A percentile compares a stretch with the other conserved stretches of the same genome.
These are phyloP conservation scores for Pueraria montana DNA, from an alignment of 306 rosid genomes.

Conservation along the genomic window DNA sequence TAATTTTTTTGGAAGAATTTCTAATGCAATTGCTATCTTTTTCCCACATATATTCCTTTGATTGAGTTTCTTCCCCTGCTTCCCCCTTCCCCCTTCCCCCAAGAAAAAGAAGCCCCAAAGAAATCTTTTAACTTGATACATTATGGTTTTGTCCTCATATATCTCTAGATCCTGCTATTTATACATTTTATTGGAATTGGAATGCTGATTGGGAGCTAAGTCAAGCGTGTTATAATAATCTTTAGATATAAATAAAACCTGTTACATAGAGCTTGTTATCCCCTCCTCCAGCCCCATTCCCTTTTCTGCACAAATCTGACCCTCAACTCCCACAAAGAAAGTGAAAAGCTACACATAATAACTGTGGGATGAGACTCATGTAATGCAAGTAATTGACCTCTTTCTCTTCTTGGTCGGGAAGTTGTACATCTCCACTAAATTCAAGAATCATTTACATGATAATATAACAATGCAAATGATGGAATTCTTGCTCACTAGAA, in stretches of 20 bases:
- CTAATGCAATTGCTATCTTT: constrained; percentile 8
- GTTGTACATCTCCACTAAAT: constrained; percentile 33
- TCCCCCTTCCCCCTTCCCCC: neutral
- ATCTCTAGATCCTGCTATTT: neutral
- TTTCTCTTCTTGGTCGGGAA: constrained; percentile 1
- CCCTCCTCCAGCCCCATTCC: neutral
- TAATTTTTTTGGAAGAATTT: constrained; percentile 4
- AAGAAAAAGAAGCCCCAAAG: no score
- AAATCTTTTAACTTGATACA: neutral
- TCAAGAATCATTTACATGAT: constrained; percentile 39
- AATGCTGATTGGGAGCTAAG: neutral
- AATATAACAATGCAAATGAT: constrained; percentile 11
- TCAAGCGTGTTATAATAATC: constrained; percentile 1
- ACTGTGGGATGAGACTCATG: neutral
- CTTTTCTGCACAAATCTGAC: neutral
- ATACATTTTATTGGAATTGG: constrained; percentile 16
- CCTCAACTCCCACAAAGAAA: neutral
- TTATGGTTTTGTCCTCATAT: neutral
- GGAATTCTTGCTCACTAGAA: constrained; percentile 12
- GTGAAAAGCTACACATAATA: neutral
- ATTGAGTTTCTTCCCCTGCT: neutral
- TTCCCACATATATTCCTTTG: neutral
- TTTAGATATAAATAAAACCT: neutral
- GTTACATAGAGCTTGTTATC: neutral
- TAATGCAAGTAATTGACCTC: neutral